phyloP scores from a whole-genome alignment of 2,329 filamentous ascomycete species.

The Colletotrichum cuscutae region DNA sequence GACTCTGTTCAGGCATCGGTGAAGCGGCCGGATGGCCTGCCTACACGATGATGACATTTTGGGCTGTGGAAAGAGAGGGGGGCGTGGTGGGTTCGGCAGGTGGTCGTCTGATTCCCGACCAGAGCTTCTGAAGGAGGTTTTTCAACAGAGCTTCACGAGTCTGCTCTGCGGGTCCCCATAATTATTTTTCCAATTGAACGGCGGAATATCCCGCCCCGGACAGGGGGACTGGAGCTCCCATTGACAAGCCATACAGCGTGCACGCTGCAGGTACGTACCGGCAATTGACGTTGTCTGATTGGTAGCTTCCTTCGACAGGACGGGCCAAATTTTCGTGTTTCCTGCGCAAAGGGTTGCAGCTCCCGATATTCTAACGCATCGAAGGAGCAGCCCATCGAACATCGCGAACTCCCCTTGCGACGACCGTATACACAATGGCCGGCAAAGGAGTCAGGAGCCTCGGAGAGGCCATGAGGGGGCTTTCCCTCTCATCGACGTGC shows the following conservation, averaged over 20 bases:
- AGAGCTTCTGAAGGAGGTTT: slow-evolving; percentile 13
- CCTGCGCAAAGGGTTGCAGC: slow-evolving; percentile 19
- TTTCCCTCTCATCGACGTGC: slow-evolving; percentile 58
- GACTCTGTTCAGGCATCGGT: slow-evolving; percentile 61
- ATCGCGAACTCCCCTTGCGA: slow-evolving; percentile 18
- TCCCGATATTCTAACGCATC: background rate
- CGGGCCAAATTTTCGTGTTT: slow-evolving; percentile 35
- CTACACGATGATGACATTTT: slow-evolving; percentile 67
- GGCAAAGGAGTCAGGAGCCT: slow-evolving; percentile 61
- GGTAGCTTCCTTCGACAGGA: slow-evolving; percentile 16
- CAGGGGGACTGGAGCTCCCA: slow-evolving; percentile 21
- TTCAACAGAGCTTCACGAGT: slow-evolving; percentile 24
- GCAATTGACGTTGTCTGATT: slow-evolving; percentile 21
- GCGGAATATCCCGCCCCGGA: slow-evolving; percentile 34
- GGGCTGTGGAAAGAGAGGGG: slow-evolving; percentile 16
- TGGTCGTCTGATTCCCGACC: slow-evolving; percentile 6
- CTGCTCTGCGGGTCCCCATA: slow-evolving; percentile 32
- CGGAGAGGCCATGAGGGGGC: slow-evolving; percentile 61
- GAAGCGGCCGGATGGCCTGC: slow-evolving; percentile 66
- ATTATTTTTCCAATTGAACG: slow-evolving; percentile 33
- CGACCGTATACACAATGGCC: slow-evolving; percentile 48
- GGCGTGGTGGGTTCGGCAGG: slow-evolving; percentile 10
- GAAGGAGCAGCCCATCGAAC: slow-evolving; percentile 12
- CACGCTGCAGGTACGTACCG: slow-evolving; percentile 16
- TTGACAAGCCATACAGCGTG: background rate